Evolutionary conservation across 2,329 filamentous ascomycete species (phyloP).

Genomic region (Xylariaceae sp.): DNA sequence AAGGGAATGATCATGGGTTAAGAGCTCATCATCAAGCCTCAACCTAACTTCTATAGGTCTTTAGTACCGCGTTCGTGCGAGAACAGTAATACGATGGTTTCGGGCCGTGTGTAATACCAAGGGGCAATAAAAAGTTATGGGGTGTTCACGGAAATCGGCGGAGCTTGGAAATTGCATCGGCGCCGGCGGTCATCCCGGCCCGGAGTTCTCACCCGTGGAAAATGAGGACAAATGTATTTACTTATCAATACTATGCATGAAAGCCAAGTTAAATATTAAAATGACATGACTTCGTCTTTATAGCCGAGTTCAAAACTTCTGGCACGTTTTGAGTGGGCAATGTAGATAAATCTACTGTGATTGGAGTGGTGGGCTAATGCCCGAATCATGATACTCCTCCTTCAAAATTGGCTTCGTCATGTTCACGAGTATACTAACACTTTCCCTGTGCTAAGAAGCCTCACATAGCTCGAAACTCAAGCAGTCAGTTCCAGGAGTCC

Average conservation of each 20-base stretch:
- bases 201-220: constrained; percentile 13
- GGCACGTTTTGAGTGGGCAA: too few species aligned
- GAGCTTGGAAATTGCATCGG: constrained; percentile 39
- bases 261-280: constrained; percentile 16
- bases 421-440: too few species aligned
- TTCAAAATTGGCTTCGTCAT: too few species aligned
- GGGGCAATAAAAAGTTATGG: constrained; percentile 38
- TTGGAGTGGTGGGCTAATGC: too few species aligned
- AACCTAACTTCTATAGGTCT: constrained; percentile 16
- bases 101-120: constrained; percentile 39
- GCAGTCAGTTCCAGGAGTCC: too few species aligned
- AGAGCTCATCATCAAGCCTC: constrained; percentile 31
- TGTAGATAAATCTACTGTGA: background rate
- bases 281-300: constrained; percentile 12
- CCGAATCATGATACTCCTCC: too few species aligned
- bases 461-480: too few species aligned
- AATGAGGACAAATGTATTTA: constrained; percentile 19
- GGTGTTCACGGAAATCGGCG: constrained; percentile 36
- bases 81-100: constrained; percentile 33
- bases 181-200: constrained; percentile 33
- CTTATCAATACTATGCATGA: constrained; percentile 26
- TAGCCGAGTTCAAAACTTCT: too few species aligned
- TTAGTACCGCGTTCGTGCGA: constrained; percentile 31
- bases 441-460: too few species aligned
- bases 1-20: constrained; percentile 77